These are phyloP conservation scores for Arxiozyma heterogenica DNA, from an alignment of 1,139 yeast genomes.

Conservation along the genomic window DNA sequence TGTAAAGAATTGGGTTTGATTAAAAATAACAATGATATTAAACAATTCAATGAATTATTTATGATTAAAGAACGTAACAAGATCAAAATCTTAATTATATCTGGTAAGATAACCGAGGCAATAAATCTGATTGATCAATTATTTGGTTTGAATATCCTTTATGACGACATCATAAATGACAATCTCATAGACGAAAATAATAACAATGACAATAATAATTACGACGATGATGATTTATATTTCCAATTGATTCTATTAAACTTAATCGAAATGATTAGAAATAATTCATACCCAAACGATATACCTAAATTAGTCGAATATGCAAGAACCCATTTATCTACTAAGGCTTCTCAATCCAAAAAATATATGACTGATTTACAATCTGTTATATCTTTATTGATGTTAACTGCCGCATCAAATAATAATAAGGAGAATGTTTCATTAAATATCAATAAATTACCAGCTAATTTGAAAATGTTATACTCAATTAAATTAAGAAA, in stretches of 20 bases:
- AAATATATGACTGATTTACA: conserved; percentile 54
- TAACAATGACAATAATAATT: too few species aligned
- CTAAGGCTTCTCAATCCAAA: conserved; percentile 45
- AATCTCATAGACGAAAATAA: too few species aligned
- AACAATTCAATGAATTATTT: conserved; percentile 22
- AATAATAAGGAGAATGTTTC: conserved; percentile 8
- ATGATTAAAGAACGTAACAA: conserved; percentile 23
- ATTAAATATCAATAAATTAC: conserved; percentile 34
- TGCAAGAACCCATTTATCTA: conserved; percentile 51
- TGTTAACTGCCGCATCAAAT: conserved; percentile 37
- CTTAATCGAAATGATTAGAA: conserved; percentile 55
- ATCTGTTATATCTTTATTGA: conserved; percentile 54
- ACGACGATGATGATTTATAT: conserved; percentile 35
- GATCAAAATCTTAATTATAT: conserved; percentile 22
- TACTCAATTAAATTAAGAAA: conserved; percentile 47
- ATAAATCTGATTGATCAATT: conserved; percentile 21
- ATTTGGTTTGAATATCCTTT: conserved; percentile 25
- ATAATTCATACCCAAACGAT: conserved; percentile 16
- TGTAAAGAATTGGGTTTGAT: conserved; percentile 25
- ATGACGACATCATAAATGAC: conserved; percentile 4
- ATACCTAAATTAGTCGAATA: conserved; percentile 42
- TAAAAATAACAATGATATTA: conserved; percentile 19
- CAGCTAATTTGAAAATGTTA: conserved; percentile 42
- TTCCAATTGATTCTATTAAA: conserved; percentile 53
- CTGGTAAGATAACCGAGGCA: conserved; percentile 22